Evolutionary conservation across 345 rosid genomes (phyloP).

Genomic region (Eucalyptus pauciflora): DNA sequence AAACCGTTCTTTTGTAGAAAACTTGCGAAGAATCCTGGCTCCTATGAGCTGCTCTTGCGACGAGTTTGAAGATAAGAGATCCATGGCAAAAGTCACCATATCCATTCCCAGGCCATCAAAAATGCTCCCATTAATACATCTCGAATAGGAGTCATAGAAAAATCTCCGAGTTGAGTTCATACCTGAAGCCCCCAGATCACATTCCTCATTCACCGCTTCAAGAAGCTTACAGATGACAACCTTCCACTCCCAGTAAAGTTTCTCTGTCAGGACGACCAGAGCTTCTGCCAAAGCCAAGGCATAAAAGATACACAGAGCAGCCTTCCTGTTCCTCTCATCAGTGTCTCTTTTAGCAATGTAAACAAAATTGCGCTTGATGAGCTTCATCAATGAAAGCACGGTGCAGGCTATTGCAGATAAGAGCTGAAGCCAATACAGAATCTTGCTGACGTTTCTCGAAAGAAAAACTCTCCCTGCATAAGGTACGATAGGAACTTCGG

Average conservation of each 20-base stretch:
- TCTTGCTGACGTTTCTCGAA: conserved; percentile 15
- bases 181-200: not conserved
- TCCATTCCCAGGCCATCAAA: conserved; percentile 78
- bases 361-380: conserved; percentile 51
- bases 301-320: conserved; percentile 17
- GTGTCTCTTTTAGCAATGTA: conserved; percentile 40
- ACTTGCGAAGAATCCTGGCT: conserved; percentile 44
- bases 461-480: conserved; percentile 56
- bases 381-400: conserved; percentile 50
- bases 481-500: conserved; percentile 65
- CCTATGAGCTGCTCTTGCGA: conserved; percentile 75
- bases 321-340: conserved; percentile 46
- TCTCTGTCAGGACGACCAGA: not conserved
- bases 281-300: not conserved
- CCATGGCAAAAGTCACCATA: conserved; percentile 62
- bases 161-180: conserved; percentile 48
- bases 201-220: not conserved
- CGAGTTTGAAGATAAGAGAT: conserved; percentile 48
- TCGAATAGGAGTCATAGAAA: conserved; percentile 79
- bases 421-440: not conserved
- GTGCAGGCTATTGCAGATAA: not conserved
- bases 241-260: conserved; percentile 5
- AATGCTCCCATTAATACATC: conserved; percentile 61
- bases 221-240: not conserved
- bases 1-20: conserved; percentile 15